These are phyloP conservation scores for Echinochloa phyllopogon DNA, from an alignment of 176 grass and related monocot genomes.

Conservation along the genomic window DNA sequence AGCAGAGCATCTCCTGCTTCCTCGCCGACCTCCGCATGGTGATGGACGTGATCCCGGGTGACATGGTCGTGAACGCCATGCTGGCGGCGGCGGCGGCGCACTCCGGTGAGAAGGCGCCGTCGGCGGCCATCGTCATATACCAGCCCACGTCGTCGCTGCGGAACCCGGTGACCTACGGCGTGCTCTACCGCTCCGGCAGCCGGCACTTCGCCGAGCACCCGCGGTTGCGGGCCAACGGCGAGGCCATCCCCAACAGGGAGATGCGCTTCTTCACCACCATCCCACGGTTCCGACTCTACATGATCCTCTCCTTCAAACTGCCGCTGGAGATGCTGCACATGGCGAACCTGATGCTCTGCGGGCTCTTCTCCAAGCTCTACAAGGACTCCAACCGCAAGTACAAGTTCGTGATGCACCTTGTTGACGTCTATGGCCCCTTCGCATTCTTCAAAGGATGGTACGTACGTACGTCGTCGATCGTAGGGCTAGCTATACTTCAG, in stretches of 20 bases:
- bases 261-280: conserved; percentile 67
- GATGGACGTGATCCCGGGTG: conserved; percentile 80
- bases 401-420: conserved; percentile 56
- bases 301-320: conserved; percentile 70
- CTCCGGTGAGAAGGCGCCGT: conserved; percentile 3
- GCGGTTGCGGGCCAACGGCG: conserved; percentile 50
- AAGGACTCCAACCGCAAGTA: conserved; percentile 50
- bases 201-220: conserved; percentile 80
- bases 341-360: conserved; percentile 47
- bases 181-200: conserved; percentile 49
- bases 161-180: conserved; percentile 54
- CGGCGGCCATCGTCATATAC: conserved; percentile 38
- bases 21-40: conserved; percentile 57
- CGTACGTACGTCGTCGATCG: no score
- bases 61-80: conserved; percentile 95
- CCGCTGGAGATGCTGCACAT: conserved; percentile 64
- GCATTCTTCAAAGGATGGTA: conserved; percentile 78
- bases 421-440: conserved; percentile 73
- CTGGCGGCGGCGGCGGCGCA: conserved; percentile 58
- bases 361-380: conserved; percentile 32
- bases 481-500: no score
- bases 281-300: conserved; percentile 53
- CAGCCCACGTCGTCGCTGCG: conserved; percentile 65
- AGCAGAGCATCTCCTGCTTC: conserved; percentile 71
- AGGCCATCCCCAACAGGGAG: conserved; percentile 49